Conservation (phyloP, 208 protist genomes). For the Blastocrithidia nonstop region DNA sequence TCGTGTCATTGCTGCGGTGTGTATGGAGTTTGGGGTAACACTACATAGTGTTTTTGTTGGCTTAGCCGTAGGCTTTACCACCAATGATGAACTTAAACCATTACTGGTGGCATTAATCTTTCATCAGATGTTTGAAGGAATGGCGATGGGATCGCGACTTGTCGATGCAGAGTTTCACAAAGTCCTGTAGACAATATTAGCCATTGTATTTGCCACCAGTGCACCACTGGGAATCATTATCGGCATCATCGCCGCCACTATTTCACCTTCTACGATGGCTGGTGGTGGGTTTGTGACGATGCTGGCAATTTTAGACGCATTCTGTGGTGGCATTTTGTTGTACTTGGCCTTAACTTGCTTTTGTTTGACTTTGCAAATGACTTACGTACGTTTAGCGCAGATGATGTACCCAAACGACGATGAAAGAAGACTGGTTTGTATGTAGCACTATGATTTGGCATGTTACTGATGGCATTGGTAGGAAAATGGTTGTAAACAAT, state of each 20-base stretch:
- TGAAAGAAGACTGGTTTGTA: conserved; percentile 10
- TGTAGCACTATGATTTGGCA: conserved; percentile 18
- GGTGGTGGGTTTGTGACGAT: conserved; percentile 15
- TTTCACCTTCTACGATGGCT: conserved; percentile 15
- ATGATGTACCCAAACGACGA: conserved; percentile 1
- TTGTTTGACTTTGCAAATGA: conserved; percentile 33
- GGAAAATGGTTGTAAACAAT: conserved; percentile 22
- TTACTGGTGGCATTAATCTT: conserved; percentile 43
- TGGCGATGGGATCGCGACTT: conserved; percentile 41
- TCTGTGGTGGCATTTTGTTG: conserved; percentile 55
- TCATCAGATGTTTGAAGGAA: conserved; percentile 63
- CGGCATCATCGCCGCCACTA: conserved; percentile 9
- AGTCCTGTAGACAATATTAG: conserved; percentile 17
- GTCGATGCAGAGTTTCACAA: conserved; percentile 28
- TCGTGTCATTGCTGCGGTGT: conserved; percentile 21
- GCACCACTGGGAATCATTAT: conserved; percentile 23
- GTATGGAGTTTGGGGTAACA: conserved; percentile 47
- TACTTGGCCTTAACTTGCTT: conserved; percentile 57
- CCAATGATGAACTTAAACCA: conserved; percentile 19
- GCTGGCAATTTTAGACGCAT: conserved; percentile 24
- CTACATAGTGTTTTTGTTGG: conserved; percentile 66
- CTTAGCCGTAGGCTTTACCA: conserved; percentile 28
- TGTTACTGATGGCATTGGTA: conserved; percentile 24
- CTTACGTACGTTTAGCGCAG: conserved; percentile 9
- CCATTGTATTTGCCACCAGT: conserved; percentile 25